These are phyloP conservation scores for Sphagnurus paluster DNA, from an alignment of 1,284 basidiomycete species.

Conservation along the genomic window DNA sequence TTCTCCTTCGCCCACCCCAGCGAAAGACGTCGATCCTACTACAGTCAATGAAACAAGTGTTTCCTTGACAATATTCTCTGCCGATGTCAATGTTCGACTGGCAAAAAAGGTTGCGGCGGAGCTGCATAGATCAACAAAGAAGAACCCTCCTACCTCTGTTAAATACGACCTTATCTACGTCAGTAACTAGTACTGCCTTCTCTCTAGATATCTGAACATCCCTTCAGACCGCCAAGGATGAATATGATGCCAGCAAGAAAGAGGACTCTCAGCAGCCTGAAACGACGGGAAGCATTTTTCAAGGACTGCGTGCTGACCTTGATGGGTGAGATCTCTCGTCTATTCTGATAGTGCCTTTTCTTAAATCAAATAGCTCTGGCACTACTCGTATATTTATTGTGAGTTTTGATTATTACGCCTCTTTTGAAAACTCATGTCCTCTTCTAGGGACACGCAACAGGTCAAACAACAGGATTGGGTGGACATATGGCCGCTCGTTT, in stretches of 20 bases:
- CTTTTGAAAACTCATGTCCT: conserved; percentile 13
- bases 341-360: background rate
- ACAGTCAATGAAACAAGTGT: conserved; percentile 66
- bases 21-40: conserved; percentile 52
- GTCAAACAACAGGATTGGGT: conserved; percentile 91
- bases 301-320: conserved; percentile 81
- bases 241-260: conserved; percentile 76
- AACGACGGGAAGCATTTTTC: conserved; percentile 78
- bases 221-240: conserved; percentile 80
- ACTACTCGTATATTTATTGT: conserved; percentile 80
- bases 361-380: conserved; percentile 47
- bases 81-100: conserved; percentile 75
- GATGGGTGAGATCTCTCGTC: conserved; percentile 58
- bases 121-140: conserved; percentile 92
- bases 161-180: conserved; percentile 89
- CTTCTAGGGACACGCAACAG: conserved; percentile 73
- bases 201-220: background rate
- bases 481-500: conserved; percentile 92
- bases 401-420: conserved; percentile 21
- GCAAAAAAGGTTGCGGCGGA: conserved; percentile 76
- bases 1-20: conserved; percentile 40
- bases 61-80: conserved; percentile 81
- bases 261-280: conserved; percentile 62
- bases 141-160: conserved; percentile 82
- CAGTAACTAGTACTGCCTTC: conserved; percentile 24